Conservation (phyloP, 2,329 filamentous ascomycete genomes). For the Myrmaecium sp. region DNA sequence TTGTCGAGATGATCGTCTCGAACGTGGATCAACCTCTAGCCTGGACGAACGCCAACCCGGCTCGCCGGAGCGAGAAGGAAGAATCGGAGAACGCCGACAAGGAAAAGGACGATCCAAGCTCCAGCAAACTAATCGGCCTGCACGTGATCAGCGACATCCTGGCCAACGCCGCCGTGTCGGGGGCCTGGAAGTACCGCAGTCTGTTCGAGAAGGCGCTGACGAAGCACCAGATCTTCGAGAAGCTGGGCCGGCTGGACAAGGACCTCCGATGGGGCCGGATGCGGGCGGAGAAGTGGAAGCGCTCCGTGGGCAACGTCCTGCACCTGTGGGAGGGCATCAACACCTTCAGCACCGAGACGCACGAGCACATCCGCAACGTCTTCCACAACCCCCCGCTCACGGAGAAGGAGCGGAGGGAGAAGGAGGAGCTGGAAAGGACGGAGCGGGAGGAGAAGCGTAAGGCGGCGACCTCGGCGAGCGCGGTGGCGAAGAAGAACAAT, state of each 20-base stretch:
- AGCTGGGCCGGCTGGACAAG: constrained; percentile 56
- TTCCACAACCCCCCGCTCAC: constrained; percentile 8
- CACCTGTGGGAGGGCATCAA: constrained; percentile 17
- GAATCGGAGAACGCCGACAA: constrained; percentile 5
- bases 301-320: constrained; percentile 16
- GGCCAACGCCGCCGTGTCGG: constrained; percentile 56
- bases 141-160: constrained; percentile 71
- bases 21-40: constrained; percentile 68
- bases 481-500: constrained; percentile 2
- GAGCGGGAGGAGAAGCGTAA: constrained; percentile 7
- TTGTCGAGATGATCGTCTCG: constrained; percentile 71
- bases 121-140: constrained; percentile 61
- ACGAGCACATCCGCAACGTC: constrained; percentile 7
- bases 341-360: constrained; percentile 9
- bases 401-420: constrained; percentile 13
- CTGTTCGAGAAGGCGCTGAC: constrained; percentile 61
- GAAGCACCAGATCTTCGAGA: constrained; percentile 52
- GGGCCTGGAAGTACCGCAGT: constrained; percentile 74
- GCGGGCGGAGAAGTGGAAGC: constrained; percentile 41
- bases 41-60: constrained; percentile 52
- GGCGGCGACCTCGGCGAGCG: too few relatives aligned
- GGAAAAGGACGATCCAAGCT: constrained; percentile 44
- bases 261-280: constrained; percentile 63
- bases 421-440: constrained; percentile 8
- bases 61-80: constrained; percentile 7